phyloP scores from a whole-genome alignment of 495 filamentous ascomycete species.

The Immersiella caudata region DNA sequence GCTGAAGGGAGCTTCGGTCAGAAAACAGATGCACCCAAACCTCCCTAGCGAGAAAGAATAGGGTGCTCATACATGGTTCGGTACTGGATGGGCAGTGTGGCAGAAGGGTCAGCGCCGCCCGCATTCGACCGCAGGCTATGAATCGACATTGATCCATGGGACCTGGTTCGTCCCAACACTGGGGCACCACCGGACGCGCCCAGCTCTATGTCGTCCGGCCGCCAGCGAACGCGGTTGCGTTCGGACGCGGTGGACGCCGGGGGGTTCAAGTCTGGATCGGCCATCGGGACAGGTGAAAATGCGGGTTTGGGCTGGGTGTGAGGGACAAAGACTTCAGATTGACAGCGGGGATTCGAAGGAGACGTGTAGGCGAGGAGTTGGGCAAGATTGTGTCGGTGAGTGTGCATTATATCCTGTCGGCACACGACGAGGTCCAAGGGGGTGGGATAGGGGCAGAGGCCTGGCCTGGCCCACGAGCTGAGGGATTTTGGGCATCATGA shows the following conservation, averaged over 20 bases:
- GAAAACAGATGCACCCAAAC: not conserved
- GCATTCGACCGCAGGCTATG: slow-evolving; percentile 37
- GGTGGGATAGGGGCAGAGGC: no score
- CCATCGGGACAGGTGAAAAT: no score
- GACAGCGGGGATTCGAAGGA: no score
- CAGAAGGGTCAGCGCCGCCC: slow-evolving; percentile 46
- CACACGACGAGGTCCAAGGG: no score
- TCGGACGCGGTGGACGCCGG: not conserved
- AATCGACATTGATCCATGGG: slow-evolving; percentile 44
- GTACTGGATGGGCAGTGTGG: slow-evolving; percentile 57
- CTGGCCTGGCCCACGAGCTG: not conserved
- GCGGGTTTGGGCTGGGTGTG: no score
- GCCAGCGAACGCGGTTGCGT: not conserved
- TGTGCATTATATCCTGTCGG: no score
- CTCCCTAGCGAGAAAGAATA: not conserved
- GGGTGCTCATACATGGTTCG: slow-evolving; percentile 47
- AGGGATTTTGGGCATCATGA: not conserved
- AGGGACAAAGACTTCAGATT: no score
- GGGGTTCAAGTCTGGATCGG: not conserved
- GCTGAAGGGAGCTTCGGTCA: slow-evolving; percentile 26
- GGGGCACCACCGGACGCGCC: slow-evolving; percentile 17
- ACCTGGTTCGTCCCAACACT: slow-evolving; percentile 34
- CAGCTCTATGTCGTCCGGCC: slow-evolving; percentile 31
- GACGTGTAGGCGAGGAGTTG: no score
- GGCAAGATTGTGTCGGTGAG: no score